Percentiles rank a stretch among this genome's conserved stretches.
Evolutionary conservation across 345 rosid genomes (phyloP).

Genomic region (Corchorus olitorius): DNA sequence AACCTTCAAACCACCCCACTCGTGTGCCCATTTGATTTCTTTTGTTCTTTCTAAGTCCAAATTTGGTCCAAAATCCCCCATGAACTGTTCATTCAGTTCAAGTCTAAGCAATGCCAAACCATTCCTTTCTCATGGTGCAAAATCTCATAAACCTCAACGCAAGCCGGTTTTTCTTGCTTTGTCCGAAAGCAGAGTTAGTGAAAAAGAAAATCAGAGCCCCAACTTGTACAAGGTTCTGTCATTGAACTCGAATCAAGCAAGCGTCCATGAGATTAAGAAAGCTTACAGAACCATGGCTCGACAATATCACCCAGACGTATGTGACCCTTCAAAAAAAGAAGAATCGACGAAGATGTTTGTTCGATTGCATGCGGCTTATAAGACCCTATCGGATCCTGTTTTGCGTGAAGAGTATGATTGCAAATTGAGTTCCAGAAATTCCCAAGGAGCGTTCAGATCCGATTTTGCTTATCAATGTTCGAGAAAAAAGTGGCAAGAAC

Average conservation of each 20-base stretch:
- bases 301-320: neutral
- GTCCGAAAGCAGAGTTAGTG: neutral
- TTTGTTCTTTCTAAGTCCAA: too few relatives aligned
- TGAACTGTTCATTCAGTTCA: too few relatives aligned
- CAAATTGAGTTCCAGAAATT: neutral
- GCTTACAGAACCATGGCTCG: conserved; percentile 8
- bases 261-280: neutral
- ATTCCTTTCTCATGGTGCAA: too few relatives aligned
- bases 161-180: too few relatives aligned
- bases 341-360: conserved; percentile 4
- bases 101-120: too few relatives aligned
- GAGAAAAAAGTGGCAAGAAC: conserved; percentile 20
- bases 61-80: too few relatives aligned
- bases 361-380: conserved; percentile 5
- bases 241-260: neutral
- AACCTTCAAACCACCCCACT: too few relatives aligned
- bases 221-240: conserved; percentile 1
- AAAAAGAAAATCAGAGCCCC: neutral
- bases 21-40: too few relatives aligned
- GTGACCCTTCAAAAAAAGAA: conserved; percentile 5
- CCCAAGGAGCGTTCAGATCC: neutral
- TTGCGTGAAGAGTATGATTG: neutral
- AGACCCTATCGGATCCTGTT: conserved; percentile 10
- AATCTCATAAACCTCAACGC: too few relatives aligned
- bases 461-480: neutral